These are phyloP conservation scores for Zygoascus tannicola DNA, from an alignment of 805 yeast species.

Conservation along the genomic window DNA sequence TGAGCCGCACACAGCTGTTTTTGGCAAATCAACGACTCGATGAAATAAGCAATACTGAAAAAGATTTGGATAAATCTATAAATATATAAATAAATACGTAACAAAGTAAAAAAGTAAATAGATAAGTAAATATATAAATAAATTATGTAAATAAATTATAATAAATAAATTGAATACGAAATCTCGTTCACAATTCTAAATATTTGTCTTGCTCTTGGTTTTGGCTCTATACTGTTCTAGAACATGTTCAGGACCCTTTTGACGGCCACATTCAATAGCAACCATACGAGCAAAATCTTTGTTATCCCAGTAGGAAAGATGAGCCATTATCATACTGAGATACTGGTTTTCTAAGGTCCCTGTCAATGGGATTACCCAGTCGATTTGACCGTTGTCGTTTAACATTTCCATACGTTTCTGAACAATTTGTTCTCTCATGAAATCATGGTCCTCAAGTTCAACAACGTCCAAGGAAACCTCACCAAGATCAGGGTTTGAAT, in stretches of 20 bases:
- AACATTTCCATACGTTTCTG: conserved; percentile 38
- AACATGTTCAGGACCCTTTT: conserved; percentile 22
- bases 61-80: too few species aligned
- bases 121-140: too few species aligned
- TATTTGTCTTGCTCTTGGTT: neutral
- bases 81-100: too few species aligned
- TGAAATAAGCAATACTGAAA: too few species aligned
- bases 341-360: conserved; percentile 73
- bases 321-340: conserved; percentile 77
- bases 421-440: conserved; percentile 20
- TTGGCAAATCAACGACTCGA: too few species aligned
- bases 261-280: conserved; percentile 30
- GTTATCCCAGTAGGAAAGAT: conserved; percentile 83
- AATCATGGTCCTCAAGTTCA: conserved; percentile 20
- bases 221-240: conserved; percentile 18
- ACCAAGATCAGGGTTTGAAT: neutral
- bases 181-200: too few species aligned
- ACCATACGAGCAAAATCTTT: conserved; percentile 63
- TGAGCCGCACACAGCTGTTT: too few species aligned
- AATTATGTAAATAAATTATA: too few species aligned
- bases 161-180: too few species aligned
- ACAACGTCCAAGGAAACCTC: neutral
- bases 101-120: too few species aligned
- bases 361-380: conserved; percentile 48
- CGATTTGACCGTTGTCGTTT: conserved; percentile 76